Evolutionary conservation across 164 flowering plant species (phyloP), one percentile per base, ranked within the genome.

Genomic region (Stephania yunnanensis): DNA sequence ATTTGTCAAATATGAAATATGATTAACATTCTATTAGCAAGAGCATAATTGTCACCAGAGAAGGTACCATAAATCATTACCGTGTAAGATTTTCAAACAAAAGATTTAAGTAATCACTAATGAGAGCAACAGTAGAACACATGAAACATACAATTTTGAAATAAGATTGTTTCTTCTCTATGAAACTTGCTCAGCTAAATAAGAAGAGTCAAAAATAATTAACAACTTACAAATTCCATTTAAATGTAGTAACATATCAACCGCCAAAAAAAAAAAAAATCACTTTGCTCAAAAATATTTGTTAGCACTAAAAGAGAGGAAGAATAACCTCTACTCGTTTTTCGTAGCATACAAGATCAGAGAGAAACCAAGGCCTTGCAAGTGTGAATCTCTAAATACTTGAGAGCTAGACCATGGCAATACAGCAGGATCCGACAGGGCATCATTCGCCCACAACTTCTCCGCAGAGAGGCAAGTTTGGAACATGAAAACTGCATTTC

Each of bases 401-500:
- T 88, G 90, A 0, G 90, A 86, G 68, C 78, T 76, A n/a, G 90
- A 83, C 90, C 86, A 83, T 19, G 78, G 73, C 78, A 80, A 68
- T 42, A 77, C 29, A 73, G 71, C 77, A n/a, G 88, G 78, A 75
- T 87, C 87, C 5, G 79, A 73, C 8, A 72, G 31, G 20, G 82
- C 78, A 42, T 84, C 85, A 75, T 86, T 81, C 29, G 79, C 79
- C 91, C 92, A 89, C 75, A 87, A 55, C 82, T 91, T 91, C 82
- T 91, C 97, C 1, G 87, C 87, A 0, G 95, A 83, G 19, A 80
- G 83, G 77, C 91, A 81, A 11, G 89, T 86, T 82, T 82, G 89
- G 84, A 93, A 93, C 98, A 93, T 85, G 73, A 93, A 91, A 55
- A 93, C 92, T 17, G 96, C 98, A 83, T 81, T 86, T 64, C 93